Conservation (phyloP, 1,284 basidiomycete genomes). For the Ustilago loliicola region DNA sequence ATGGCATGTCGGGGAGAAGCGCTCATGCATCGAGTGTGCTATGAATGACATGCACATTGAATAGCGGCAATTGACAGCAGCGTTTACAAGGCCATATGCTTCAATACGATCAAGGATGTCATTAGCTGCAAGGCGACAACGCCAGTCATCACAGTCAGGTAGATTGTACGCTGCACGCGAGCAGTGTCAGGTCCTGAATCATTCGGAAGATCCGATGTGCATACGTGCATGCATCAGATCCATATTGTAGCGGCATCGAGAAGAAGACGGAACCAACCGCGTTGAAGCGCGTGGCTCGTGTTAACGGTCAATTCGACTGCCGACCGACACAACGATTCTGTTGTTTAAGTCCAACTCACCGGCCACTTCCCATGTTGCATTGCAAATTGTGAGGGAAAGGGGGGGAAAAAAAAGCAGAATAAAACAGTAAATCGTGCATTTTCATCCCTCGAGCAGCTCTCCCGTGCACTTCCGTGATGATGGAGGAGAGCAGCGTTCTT, state of each 20-base stretch:
- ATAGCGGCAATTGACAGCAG: background rate
- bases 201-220: too few relatives aligned
- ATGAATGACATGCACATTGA: background rate
- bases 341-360: background rate
- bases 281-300: constrained; percentile 1
- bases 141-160: background rate
- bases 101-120: background rate
- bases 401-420: background rate
- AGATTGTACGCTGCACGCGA: too few relatives aligned
- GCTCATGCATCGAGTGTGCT: background rate
- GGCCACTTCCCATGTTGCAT: constrained; percentile 2
- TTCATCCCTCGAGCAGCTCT: too few relatives aligned
- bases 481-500: background rate
- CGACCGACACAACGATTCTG: background rate
- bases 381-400: background rate
- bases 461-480: constrained; percentile 1
- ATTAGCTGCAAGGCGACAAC: background rate
- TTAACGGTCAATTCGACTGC: constrained; percentile 11
- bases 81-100: background rate
- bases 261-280: constrained; percentile 15
- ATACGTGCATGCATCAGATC: too few relatives aligned
- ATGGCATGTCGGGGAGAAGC: background rate
- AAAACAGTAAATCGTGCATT: too few relatives aligned
- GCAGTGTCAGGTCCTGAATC: too few relatives aligned
- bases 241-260: background rate